phyloP scores from a whole-genome alignment of 306 rosid species.

The Castanea sativa region DNA sequence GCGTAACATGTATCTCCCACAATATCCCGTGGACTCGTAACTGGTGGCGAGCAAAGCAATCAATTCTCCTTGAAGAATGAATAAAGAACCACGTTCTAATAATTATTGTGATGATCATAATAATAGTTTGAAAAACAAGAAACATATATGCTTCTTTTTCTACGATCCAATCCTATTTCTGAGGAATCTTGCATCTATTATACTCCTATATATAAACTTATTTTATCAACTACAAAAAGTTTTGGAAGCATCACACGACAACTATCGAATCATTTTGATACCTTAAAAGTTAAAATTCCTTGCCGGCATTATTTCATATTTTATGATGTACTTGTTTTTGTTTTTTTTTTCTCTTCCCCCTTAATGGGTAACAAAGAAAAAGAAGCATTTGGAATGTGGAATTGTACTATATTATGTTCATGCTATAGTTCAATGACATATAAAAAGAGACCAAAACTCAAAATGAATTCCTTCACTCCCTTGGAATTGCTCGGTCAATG shows the following conservation, averaged over 20 bases:
- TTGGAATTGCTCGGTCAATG: neutral
- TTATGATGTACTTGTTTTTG: neutral
- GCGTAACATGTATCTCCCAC: conserved; percentile 23
- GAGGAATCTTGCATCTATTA: neutral
- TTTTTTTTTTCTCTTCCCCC: neutral
- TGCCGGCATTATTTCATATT: neutral
- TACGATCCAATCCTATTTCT: neutral
- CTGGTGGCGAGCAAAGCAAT: neutral
- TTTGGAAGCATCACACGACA: neutral
- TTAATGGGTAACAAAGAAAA: neutral
- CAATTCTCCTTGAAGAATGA: conserved; percentile 7
- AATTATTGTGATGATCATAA: neutral
- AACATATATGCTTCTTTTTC: neutral
- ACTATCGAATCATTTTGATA: neutral
- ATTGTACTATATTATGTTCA: neutral
- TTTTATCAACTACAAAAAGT: neutral
- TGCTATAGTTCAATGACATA: neutral
- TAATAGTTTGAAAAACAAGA: neutral
- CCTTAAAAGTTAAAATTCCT: neutral
- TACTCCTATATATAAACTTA: neutral
- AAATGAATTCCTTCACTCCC: neutral
- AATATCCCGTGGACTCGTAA: conserved; percentile 1
- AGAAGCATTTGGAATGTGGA: neutral
- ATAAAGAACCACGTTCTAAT: neutral
- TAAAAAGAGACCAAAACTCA: neutral